Base-by-base conservation (phyloP, 1,139 yeast genomes). In the Blastobotrys malaysiensis region DNA sequence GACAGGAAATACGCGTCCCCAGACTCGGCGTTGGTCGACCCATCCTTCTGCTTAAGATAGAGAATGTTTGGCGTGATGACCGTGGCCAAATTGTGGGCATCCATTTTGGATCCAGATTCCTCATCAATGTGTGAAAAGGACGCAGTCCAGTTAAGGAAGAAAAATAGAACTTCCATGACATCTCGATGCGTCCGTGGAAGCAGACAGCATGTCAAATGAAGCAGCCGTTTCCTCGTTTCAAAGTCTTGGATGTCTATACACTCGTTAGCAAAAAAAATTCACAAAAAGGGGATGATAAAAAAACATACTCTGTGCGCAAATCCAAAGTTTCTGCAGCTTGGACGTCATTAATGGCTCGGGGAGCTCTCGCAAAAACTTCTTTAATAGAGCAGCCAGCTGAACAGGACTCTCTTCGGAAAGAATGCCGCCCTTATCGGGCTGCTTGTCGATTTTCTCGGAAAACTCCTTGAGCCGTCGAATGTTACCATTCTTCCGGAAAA, bases 401-500 rank as follows among this genome's bases (percentile, higher is more conserved):
- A 95, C 89, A 0, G 97, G 95, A 53, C 83, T 84, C 69, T 93
- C 97, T 51, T 77, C 79, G 24, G 83, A 77, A 50, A 93, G 79
- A 63, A 86, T 84, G 0, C 96, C 95, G 13, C 84, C 78, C 57
- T 77, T 81, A 44, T 82, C 79, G 1, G 97, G 97, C 61, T 80
- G 78, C 55, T 79, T 76, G 70, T 95, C 95, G 61, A 91, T 86
- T 56, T 77, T 80, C 52, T 83, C 90, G 0, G 91, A 81, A 57
- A 91, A 74, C 61, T 85, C 89, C 61, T 86, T 82, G 52, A 93
- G 75, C 49, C 88, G 80, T 63, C 91, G 84, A 65, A 95, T 93
- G 66, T 95, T 95, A 66, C 99, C 99, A 68, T 95, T 95, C 67
- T 91, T 87, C 65, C 99, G 80, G 76, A 95, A 95, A 9, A 95